phyloP scores from a whole-genome alignment of 2,329 filamentous ascomycete genomes.

The Calonectria crousiana region DNA sequence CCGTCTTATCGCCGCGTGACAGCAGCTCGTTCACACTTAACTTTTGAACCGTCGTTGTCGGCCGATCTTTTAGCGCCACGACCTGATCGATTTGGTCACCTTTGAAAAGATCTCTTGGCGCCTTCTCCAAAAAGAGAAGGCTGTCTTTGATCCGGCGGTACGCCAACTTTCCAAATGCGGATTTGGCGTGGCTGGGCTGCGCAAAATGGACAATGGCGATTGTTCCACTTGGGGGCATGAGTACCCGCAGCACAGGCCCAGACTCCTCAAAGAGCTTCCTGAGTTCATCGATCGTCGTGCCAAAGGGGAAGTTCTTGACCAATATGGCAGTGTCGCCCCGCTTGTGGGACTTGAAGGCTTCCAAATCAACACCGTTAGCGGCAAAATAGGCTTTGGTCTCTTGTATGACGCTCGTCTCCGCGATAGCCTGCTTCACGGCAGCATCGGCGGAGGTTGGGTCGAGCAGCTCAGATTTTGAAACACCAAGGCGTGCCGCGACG shows the following conservation, averaged over 20 bases:
- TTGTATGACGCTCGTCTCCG: slow-evolving; percentile 95
- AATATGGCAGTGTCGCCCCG: slow-evolving; percentile 89
- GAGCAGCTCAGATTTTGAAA: slow-evolving; percentile 90
- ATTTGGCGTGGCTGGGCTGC: slow-evolving; percentile 81
- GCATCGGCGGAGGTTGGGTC: slow-evolving; percentile 97
- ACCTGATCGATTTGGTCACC: slow-evolving; percentile 46
- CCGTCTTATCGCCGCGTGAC: slow-evolving; percentile 64
- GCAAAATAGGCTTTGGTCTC: slow-evolving; percentile 95
- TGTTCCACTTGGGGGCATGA: slow-evolving; percentile 93
- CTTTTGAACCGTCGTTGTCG: slow-evolving; percentile 66
- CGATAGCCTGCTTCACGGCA: slow-evolving; percentile 95
- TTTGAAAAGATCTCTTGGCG: slow-evolving; percentile 83
- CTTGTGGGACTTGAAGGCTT: slow-evolving; percentile 88
- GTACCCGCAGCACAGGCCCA: slow-evolving; percentile 81
- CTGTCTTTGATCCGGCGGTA: slow-evolving; percentile 94
- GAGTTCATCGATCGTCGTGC: slow-evolving; percentile 83
- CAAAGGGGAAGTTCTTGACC: slow-evolving; percentile 94
- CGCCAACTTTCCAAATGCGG: slow-evolving; percentile 86
- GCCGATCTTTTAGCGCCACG: slow-evolving; percentile 50
- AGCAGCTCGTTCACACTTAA: slow-evolving; percentile 77
- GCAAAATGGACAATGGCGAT: slow-evolving; percentile 94
- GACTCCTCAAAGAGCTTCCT: slow-evolving; percentile 86
- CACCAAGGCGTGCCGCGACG: slow-evolving; percentile 85
- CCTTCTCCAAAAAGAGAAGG: slow-evolving; percentile 93
- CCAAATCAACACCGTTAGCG: slow-evolving; percentile 88